Percentiles rank a stretch among this genome's conserved stretches.
These are phyloP conservation scores for Carex cristatella DNA, from an alignment of 176 grass and related monocot species.

Conservation along the genomic window DNA sequence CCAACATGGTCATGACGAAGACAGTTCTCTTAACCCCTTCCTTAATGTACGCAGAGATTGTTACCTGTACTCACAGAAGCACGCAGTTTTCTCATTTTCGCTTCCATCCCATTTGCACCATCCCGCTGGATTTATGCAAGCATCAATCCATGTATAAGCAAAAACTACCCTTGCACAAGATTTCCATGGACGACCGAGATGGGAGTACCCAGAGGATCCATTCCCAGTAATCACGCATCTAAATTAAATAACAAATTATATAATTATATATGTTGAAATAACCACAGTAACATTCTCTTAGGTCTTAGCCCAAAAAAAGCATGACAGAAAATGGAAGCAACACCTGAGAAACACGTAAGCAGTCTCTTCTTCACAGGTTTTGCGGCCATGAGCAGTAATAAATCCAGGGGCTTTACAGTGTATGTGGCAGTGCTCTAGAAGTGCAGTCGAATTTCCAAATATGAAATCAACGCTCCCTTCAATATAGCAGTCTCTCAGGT, in stretches of 20 bases:
- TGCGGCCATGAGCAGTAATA: constrained; percentile 95
- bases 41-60: neutral
- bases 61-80: constrained; percentile 89
- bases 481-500: constrained; percentile 91
- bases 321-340: neutral
- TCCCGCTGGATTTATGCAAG: constrained; percentile 55
- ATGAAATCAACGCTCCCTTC: constrained; percentile 97
- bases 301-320: neutral
- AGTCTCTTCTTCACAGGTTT: constrained; percentile 72
- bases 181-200: constrained; percentile 86
- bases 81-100: constrained; percentile 85
- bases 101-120: constrained; percentile 91
- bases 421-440: constrained; percentile 94
- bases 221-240: constrained; percentile 92
- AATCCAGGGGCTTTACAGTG: constrained; percentile 81
- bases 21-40: too few species aligned
- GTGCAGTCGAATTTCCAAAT: constrained; percentile 84
- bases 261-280: neutral
- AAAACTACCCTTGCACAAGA: constrained; percentile 85
- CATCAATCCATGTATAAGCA: constrained; percentile 90
- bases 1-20: neutral
- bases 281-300: constrained; percentile 2
- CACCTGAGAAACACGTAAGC: constrained; percentile 95
- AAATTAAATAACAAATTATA: constrained; percentile 13
- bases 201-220: constrained; percentile 55